Evolutionary conservation across 2,329 filamentous ascomycete genomes (phyloP).

Genomic region (Teratosphaeria epicoccoides): DNA sequence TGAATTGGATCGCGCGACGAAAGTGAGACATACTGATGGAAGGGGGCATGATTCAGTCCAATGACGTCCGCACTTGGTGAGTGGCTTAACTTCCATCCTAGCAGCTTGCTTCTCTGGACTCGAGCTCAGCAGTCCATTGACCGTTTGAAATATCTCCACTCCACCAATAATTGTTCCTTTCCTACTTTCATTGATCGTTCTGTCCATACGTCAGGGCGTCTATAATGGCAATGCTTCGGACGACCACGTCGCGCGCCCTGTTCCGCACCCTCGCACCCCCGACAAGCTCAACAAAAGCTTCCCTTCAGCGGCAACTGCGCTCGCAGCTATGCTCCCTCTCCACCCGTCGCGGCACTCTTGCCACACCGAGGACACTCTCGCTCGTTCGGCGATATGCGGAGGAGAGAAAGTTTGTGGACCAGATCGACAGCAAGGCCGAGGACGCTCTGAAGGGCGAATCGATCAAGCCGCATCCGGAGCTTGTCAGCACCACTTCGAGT

Average conservation of each 20-base stretch:
- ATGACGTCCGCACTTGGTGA: neutral
- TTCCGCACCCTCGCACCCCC: conserved; percentile 26
- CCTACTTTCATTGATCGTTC: neutral
- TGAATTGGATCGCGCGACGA: too few species aligned
- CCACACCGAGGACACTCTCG: conserved; percentile 15
- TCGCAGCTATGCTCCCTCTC: conserved; percentile 34
- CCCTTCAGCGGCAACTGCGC: conserved; percentile 28
- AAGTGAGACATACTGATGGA: neutral
- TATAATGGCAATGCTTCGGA: conserved; percentile 32
- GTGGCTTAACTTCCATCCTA: neutral
- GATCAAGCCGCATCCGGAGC: conserved; percentile 50
- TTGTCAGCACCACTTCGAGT: conserved; percentile 49
- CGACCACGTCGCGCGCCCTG: conserved; percentile 32
- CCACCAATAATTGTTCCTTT: neutral
- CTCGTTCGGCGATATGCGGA: conserved; percentile 3
- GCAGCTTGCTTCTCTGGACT: too few species aligned
- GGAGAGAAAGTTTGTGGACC: conserved; percentile 6
- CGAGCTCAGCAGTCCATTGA: neutral
- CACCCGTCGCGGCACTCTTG: conserved; percentile 20
- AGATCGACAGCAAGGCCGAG: conserved; percentile 48
- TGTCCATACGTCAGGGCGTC: neutral
- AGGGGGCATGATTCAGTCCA: neutral
- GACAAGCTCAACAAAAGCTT: conserved; percentile 20
- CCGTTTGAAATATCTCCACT: conserved; percentile 5
- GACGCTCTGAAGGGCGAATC: conserved; percentile 36